phyloP scores from a whole-genome alignment of 257 asterid species.

The Nicotiana tabacum region DNA sequence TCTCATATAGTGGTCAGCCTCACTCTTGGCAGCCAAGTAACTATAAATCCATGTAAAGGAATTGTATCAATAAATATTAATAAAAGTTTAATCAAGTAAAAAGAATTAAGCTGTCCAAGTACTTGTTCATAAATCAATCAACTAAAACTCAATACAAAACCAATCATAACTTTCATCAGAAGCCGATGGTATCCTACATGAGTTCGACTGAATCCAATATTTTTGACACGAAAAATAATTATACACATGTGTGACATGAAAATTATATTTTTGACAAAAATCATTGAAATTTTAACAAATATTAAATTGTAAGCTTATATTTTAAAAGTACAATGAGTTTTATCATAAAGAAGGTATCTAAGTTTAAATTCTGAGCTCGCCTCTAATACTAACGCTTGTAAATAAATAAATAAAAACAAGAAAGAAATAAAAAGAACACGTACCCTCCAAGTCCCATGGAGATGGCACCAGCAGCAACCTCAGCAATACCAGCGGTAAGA shows the following conservation, averaged over 20 bases:
- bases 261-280: neutral
- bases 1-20: conserved; percentile 78
- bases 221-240: neutral
- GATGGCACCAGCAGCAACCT: conserved; percentile 96
- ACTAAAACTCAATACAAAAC: neutral
- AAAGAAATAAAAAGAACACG: neutral
- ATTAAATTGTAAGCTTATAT: neutral
- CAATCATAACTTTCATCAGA: too few species aligned
- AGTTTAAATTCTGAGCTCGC: neutral
- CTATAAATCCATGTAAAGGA: conserved; percentile 21
- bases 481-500: conserved; percentile 92
- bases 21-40: conserved; percentile 90
- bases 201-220: too few species aligned
- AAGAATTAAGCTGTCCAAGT: neutral
- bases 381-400: fast-evolving
- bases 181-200: too few species aligned
- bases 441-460: conserved; percentile 99
- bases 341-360: neutral
- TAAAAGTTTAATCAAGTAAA: neutral
- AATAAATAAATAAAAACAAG: neutral
- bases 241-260: neutral
- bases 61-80: neutral
- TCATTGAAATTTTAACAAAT: neutral
- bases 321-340: neutral
- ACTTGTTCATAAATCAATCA: neutral